phyloP scores from a whole-genome alignment of 192 early-diverging fungal species.

The Gigaspora rosea region DNA sequence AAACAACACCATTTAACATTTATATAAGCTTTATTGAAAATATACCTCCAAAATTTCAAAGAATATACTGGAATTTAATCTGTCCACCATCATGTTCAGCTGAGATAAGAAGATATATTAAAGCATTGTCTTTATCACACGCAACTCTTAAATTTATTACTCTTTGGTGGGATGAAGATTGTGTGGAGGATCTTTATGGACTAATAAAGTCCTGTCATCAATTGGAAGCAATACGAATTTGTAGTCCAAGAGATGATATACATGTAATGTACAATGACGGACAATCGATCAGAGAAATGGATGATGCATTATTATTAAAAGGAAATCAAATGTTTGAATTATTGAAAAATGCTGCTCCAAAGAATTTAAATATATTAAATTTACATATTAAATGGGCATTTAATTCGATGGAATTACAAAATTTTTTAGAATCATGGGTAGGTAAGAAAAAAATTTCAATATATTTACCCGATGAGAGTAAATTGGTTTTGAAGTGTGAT shows the following conservation, averaged over 20 bases:
- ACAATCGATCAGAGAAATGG: background rate
- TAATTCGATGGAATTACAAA: background rate
- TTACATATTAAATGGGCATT: slow-evolving; percentile 2
- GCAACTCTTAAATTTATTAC: slow-evolving; percentile 3
- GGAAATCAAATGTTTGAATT: slow-evolving; percentile 18
- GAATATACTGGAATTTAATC: slow-evolving; percentile 11
- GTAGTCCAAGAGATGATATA: background rate
- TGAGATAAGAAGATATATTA: background rate
- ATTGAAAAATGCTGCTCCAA: background rate
- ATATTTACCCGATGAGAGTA: background rate
- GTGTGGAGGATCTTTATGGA: background rate
- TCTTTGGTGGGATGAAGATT: background rate
- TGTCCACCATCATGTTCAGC: background rate
- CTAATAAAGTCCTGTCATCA: slow-evolving; percentile 1
- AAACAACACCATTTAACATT: slow-evolving; percentile 11
- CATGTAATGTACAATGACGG: background rate
- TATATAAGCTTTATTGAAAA: slow-evolving; percentile 14
- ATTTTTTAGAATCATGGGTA: slow-evolving; percentile 12
- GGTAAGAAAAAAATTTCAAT: background rate
- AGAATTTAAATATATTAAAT: slow-evolving; percentile 12
- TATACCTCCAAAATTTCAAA: background rate
- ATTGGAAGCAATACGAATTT: slow-evolving; percentile 17
- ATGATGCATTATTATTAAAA: background rate
- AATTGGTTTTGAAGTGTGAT: background rate
- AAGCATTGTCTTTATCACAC: background rate